Evolutionary conservation across 257 asterid genomes (phyloP), one percentile per base, ranked within the genome.

Genomic region (Solanum acaule): DNA sequence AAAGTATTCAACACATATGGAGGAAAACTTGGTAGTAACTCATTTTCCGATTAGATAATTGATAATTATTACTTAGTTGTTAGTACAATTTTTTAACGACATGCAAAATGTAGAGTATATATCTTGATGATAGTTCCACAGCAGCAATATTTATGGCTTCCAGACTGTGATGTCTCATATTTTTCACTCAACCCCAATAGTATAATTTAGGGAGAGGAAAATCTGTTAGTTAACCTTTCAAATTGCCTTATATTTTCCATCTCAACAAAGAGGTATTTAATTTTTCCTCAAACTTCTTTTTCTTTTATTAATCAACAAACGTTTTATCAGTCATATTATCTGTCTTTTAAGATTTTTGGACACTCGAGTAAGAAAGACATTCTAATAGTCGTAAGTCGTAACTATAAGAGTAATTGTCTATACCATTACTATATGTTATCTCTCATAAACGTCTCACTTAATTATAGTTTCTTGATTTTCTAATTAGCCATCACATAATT

Each of bases 231-330:
- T 40, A 40, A 10, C 44, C 44, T 40, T 40, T 40, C 4, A 10
- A 42, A 42, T 42, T 42, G 46, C 14, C 14, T 42, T 90, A 94
- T 75, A 86, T 18, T 91, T 93, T 63, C 98, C 95, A 25, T 90
- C 93, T 88, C 92, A 93, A 76, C 90, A 90, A 78, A 91, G 93
- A 96, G 95, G 96, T 94, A 91, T 6, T 49, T 49, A 49, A 49
- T 5, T 25, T 23, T 34, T n/a, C 25, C 59, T 70, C 77, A 31
- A 83, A 44, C 52, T 44, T 44, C 15, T 44, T 34, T 20, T 15
- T 18, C 14, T n/a, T 65, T 65, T 4, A 6, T 65, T 65, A 44
- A 44, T 44, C 52, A 44, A 44, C 29, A 4, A 61, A 61, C 6
- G 20, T 61, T 61, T 3, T 22, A 10, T 59, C 27, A 3, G 1